Base-by-base conservation (phyloP, 495 filamentous ascomycete genomes). In the Hypoxylon rickii region DNA sequence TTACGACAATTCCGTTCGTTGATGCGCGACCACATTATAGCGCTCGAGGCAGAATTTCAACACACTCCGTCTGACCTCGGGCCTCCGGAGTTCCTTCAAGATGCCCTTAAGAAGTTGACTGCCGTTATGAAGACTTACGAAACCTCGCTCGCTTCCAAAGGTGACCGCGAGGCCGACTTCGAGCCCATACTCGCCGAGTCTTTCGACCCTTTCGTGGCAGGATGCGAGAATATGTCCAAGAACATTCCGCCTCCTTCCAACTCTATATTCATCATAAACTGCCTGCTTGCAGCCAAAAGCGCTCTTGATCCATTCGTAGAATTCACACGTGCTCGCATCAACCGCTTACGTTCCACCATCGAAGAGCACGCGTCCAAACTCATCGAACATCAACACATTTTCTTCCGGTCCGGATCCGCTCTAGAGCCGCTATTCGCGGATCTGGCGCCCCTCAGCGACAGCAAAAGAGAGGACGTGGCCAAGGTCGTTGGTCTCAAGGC, bases 241-340 rank as follows among this genome's bases (percentile, higher is more conserved):
- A 76, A 81, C 39, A 71, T 93, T 1, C 64, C 69, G 7, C 66
- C 80, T 2, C 82, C 87, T 0, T 75, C 76, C 1, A 74, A 76
- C 44, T 80, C 84, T 43, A 88, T 97, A 45, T 96, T 96, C 72
- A 78, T 85, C 20, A 78, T 92, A 52, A 97, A 97, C 73, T 92
- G 89, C 64, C 75, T 90, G 20, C 70, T 91, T 3, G 79, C 82
- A 3, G 82, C 82, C 0, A 75, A 73, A 44, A 61, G 64, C 12
- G 69, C 75, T 0, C 69, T 91, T 39, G 66, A 74, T 1, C 72
- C 70, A 4, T 88, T 83, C 61, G 44, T 70, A n/a, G 64, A 58
- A 20, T 89, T 89, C 64, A 83, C 85, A 0, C 60, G 61, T 26
- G 61, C 66, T 2, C 74, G 75, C 12, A 55, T 73, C 3, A 45